Conservation (phyloP, 345 rosid species). For the Mangifera indica region DNA sequence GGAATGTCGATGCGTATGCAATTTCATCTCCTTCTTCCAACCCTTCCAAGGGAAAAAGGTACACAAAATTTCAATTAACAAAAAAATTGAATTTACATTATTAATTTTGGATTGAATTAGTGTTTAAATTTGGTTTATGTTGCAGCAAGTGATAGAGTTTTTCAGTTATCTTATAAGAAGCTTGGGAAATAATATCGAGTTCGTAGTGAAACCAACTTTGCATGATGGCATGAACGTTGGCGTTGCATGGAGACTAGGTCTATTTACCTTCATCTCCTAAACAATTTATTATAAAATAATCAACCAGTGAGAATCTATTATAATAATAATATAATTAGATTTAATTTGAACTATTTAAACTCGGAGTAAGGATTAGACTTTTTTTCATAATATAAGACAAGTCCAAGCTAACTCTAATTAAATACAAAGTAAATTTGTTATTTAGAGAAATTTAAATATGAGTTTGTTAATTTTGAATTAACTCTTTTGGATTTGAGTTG, state of each 20-base stretch:
- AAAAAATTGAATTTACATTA: no score
- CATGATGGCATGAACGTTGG: slow-evolving; percentile 69
- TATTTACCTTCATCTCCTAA: slow-evolving; percentile 8
- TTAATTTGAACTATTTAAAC: no score
- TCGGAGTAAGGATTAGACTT: no score
- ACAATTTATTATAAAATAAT: no score
- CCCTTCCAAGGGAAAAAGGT: slow-evolving; percentile 78
- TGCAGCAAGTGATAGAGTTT: slow-evolving; percentile 76
- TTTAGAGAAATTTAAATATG: no score
- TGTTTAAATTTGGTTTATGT: not conserved
- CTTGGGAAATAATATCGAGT: slow-evolving; percentile 56
- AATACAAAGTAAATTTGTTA: no score
- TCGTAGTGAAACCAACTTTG: slow-evolving; percentile 52
- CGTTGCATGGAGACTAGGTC: slow-evolving; percentile 67
- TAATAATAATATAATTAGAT: no score
- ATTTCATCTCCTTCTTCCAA: slow-evolving; percentile 47
- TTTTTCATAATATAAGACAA: no score
- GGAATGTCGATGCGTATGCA: slow-evolving; percentile 67
- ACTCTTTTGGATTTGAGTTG: no score
- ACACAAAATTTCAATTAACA: not conserved
- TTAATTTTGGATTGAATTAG: not conserved
- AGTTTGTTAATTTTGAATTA: no score
- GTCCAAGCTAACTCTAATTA: no score
- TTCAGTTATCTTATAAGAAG: slow-evolving; percentile 46
- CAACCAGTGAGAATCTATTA: no score